phyloP scores from a whole-genome alignment of 2,329 filamentous ascomycete species.

The Raffaelea ambrosiae region DNA sequence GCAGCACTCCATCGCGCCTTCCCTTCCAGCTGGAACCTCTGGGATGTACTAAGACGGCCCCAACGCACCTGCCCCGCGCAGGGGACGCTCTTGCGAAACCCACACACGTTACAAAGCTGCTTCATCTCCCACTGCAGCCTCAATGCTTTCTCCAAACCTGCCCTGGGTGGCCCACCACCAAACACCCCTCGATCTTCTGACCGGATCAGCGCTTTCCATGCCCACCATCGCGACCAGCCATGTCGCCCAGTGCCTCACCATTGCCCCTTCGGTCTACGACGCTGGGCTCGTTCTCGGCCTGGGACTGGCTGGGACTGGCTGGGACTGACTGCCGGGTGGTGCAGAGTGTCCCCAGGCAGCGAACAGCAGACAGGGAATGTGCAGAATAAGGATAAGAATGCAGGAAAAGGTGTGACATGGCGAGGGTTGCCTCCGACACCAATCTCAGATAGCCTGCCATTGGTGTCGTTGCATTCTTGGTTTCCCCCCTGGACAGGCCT shows the following conservation, averaged over 20 bases:
- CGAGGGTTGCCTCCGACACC: no score
- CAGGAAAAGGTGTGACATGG: no score
- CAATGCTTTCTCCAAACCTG: constrained; percentile 17
- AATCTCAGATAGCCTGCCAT: no score
- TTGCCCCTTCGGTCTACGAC: not conserved
- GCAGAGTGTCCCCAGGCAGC: no score
- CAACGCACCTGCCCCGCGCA: constrained; percentile 1
- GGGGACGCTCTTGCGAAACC: constrained; percentile 20
- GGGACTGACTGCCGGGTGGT: no score
- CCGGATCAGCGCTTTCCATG: constrained; percentile 21
- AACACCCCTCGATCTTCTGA: constrained; percentile 8
- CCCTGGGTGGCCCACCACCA: constrained; percentile 2
- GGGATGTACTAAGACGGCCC: not conserved
- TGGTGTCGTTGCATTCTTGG: no score
- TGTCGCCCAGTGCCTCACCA: not conserved
- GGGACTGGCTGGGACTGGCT: no score
- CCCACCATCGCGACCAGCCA: not conserved
- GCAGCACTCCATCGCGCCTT: not conserved
- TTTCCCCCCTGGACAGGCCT: no score
- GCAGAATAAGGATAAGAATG: no score
- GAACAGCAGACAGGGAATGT: no score
- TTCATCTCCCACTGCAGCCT: constrained; percentile 22
- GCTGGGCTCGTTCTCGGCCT: no score
- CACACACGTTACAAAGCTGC: constrained; percentile 24
- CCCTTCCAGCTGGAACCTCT: not conserved